Conservation (phyloP, 2,329 filamentous ascomycete species). For the Aureobasidium sp. region DNA sequence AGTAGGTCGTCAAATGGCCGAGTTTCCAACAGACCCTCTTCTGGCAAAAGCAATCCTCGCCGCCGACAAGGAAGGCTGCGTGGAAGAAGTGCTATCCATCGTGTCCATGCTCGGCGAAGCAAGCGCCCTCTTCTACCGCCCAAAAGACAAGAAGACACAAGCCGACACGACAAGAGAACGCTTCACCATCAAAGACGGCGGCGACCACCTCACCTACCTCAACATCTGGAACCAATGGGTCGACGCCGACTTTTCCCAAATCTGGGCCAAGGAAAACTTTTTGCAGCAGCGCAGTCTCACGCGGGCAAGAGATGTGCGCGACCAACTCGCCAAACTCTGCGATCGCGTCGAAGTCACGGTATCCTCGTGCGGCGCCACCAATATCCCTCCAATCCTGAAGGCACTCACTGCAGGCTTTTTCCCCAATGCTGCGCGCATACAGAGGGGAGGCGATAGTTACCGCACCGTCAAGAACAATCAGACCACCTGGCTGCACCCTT, state of each 20-base stretch:
- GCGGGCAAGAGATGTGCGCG: constrained; percentile 81
- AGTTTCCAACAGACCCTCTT: constrained; percentile 90
- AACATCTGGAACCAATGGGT: constrained; percentile 97
- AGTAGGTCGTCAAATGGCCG: constrained; percentile 86
- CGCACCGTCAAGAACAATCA: constrained; percentile 85
- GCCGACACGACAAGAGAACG: constrained; percentile 83
- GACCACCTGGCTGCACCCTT: constrained; percentile 87
- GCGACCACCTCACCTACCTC: constrained; percentile 79
- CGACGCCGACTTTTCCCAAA: constrained; percentile 77
- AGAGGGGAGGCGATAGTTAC: constrained; percentile 79
- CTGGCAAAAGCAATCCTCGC: constrained; percentile 83
- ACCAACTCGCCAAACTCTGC: constrained; percentile 86
- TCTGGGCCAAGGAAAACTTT: constrained; percentile 92
- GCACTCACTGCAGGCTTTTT: constrained; percentile 91
- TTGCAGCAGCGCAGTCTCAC: constrained; percentile 85
- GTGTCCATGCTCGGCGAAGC: constrained; percentile 92
- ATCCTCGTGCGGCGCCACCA: constrained; percentile 61
- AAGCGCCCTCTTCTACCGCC: constrained; percentile 83
- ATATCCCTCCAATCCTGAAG: constrained; percentile 75
- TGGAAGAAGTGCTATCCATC: constrained; percentile 85
- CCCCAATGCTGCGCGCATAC: constrained; percentile 78
- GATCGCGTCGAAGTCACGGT: constrained; percentile 80
- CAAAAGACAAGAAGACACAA: constrained; percentile 95
- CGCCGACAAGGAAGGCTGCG: constrained; percentile 83
- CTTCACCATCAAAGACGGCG: constrained; percentile 85